A percentile compares a stretch with the other conserved stretches of the same genome.
Evolutionary conservation across 2,329 filamentous ascomycete species (phyloP).

Genomic region (Beauveria pseudobassiana): DNA sequence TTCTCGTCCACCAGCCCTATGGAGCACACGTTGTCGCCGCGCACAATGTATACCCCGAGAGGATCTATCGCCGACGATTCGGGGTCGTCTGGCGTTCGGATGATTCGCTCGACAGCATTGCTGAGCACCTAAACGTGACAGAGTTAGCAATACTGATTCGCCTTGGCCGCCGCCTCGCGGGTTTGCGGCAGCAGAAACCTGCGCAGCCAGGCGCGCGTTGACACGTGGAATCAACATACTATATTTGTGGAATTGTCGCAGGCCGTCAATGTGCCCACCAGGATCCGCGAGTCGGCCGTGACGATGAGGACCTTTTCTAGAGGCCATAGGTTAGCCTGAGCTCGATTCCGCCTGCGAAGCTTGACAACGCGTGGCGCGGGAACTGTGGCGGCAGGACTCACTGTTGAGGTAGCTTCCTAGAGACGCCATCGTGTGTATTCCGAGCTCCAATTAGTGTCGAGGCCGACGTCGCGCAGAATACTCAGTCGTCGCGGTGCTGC

Average conservation of each 20-base stretch:
- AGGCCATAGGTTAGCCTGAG: slow-evolving; percentile 3
- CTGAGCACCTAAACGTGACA: slow-evolving; percentile 56
- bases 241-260: slow-evolving; percentile 92
- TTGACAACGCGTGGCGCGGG: background rate
- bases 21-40: slow-evolving; percentile 89
- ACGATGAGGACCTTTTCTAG: slow-evolving; percentile 86
- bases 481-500: background rate
- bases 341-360: background rate
- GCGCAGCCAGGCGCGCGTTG: background rate
- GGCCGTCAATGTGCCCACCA: slow-evolving; percentile 74
- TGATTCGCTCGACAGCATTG: slow-evolving; percentile 80
- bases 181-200: background rate
- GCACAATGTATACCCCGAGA: slow-evolving; percentile 83
- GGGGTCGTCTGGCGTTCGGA: slow-evolving; percentile 74
- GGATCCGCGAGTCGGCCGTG: slow-evolving; percentile 83
- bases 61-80: slow-evolving; percentile 74
- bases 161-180: background rate
- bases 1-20: slow-evolving; percentile 86
- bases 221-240: slow-evolving; percentile 29
- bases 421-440: slow-evolving; percentile 30
- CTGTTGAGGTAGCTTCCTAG: slow-evolving; percentile 39
- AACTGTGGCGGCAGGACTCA: slow-evolving; percentile 18
- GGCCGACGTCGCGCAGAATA: background rate
- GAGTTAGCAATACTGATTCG: background rate
- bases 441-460: background rate